Conservation (phyloP, 177 flowering plant genomes). For the Vitis hybrid region DNA sequence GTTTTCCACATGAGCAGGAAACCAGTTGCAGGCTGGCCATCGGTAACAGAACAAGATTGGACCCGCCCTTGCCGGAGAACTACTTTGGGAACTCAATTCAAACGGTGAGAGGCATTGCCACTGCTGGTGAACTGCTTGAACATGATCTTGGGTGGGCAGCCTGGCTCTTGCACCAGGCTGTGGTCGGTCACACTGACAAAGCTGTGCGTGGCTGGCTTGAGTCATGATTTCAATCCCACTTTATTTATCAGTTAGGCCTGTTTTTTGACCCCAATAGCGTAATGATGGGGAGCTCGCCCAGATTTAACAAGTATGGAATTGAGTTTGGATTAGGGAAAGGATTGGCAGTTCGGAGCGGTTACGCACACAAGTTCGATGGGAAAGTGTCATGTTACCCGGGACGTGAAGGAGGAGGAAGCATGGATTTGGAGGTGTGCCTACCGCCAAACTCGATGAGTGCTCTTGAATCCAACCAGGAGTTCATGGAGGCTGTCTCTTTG, state of each 20-base stretch:
- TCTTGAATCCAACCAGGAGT: conserved; percentile 54
- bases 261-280: conserved; percentile 33
- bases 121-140: conserved; percentile 43
- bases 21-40: too few species aligned
- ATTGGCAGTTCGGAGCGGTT: too few species aligned
- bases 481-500: conserved; percentile 19
- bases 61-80: too few species aligned
- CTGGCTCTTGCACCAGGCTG: conserved; percentile 40
- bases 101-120: too few species aligned
- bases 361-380: conserved; percentile 60
- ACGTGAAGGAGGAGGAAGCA: conserved; percentile 59
- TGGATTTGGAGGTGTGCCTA: conserved; percentile 63
- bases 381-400: conserved; percentile 56
- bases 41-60: too few species aligned
- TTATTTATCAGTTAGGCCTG: conserved; percentile 22
- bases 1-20: too few species aligned
- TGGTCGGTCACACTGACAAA: conserved; percentile 28
- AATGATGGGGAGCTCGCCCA: conserved; percentile 66
- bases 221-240: conserved; percentile 33
- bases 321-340: conserved; percentile 72
- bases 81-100: too few species aligned
- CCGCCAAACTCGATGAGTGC: conserved; percentile 39
- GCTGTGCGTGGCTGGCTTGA: conserved; percentile 21
- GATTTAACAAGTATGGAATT: conserved; percentile 58
- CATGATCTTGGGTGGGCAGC: conserved; percentile 61